A percentile compares a stretch with the other conserved stretches of the same genome.
These are phyloP conservation scores for Rhizopogon roseolus DNA, from an alignment of 768 basidiomycete species.

Conservation along the genomic window DNA sequence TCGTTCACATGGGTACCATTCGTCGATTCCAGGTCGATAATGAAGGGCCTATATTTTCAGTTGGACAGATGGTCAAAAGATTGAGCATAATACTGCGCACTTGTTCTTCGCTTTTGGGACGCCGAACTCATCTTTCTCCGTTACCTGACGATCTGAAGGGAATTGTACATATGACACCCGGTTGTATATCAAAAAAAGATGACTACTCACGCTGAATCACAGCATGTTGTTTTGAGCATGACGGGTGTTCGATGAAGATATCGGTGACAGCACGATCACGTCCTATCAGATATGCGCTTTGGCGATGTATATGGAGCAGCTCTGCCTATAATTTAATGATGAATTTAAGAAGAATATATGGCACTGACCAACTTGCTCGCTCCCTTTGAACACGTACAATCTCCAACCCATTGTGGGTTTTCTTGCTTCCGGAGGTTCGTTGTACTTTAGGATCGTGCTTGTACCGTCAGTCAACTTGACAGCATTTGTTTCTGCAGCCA, in stretches of 20 bases:
- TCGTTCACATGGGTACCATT: constrained; percentile 94
- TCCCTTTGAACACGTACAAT: constrained; percentile 95
- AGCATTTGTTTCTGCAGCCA: constrained; percentile 96
- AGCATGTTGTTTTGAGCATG: constrained; percentile 97
- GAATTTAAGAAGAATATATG: background rate
- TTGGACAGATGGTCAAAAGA: constrained; percentile 3
- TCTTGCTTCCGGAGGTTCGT: constrained; percentile 96
- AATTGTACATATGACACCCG: constrained; percentile 5
- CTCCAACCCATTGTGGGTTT: constrained; percentile 90
- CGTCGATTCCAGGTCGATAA: constrained; percentile 98
- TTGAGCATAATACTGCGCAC: constrained; percentile 40
- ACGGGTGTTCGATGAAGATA: constrained; percentile 91
- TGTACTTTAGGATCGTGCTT: constrained; percentile 88
- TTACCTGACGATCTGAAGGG: constrained; percentile 68
- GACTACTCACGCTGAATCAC: constrained; percentile 78
- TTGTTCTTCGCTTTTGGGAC: constrained; percentile 73
- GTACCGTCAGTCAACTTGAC: constrained; percentile 72
- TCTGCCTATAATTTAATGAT: constrained; percentile 41
- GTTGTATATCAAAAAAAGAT: background rate
- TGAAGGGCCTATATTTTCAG: constrained; percentile 68
- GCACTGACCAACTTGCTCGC: constrained; percentile 81
- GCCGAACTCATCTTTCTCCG: constrained; percentile 86
- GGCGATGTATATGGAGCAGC: constrained; percentile 85
- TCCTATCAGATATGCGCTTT: constrained; percentile 93
- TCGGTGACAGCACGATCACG: constrained; percentile 83